Conservation (phyloP, 23 red algal genomes). For the Gracilaria gracilis region DNA sequence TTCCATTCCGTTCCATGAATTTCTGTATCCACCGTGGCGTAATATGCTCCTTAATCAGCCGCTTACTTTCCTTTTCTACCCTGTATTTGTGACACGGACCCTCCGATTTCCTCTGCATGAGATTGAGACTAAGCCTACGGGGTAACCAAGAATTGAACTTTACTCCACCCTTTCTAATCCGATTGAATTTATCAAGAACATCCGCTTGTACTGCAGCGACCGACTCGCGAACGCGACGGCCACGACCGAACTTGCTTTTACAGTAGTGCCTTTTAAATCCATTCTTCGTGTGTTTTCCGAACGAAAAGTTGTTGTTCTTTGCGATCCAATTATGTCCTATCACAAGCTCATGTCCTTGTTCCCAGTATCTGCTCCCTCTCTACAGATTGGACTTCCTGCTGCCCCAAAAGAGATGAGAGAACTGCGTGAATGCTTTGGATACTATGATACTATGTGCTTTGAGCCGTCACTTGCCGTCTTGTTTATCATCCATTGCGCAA, state of each 20-base stretch:
- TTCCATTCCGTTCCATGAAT: not conserved
- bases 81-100: not conserved
- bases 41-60: not conserved
- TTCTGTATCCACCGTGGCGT: not conserved
- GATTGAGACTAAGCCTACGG: not conserved
- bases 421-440: conserved; percentile 4
- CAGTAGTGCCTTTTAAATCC: not conserved
- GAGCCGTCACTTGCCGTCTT: not conserved
- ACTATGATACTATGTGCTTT: conserved; percentile 23
- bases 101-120: not conserved
- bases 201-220: not conserved
- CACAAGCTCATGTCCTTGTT: not conserved
- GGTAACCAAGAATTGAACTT: conserved; percentile 22
- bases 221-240: not conserved
- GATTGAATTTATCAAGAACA: conserved; percentile 42
- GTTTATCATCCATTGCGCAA: conserved; percentile 13
- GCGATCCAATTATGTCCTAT: not conserved
- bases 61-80: not conserved
- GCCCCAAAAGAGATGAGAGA: conserved; percentile 9
- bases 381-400: not conserved
- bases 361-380: not conserved
- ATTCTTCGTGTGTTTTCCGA: not conserved
- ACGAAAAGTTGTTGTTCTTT: conserved; percentile 6
- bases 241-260: not conserved
- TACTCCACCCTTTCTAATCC: not conserved